Conservation (phyloP, 78 protist species). For the Bodo saltans region DNA sequence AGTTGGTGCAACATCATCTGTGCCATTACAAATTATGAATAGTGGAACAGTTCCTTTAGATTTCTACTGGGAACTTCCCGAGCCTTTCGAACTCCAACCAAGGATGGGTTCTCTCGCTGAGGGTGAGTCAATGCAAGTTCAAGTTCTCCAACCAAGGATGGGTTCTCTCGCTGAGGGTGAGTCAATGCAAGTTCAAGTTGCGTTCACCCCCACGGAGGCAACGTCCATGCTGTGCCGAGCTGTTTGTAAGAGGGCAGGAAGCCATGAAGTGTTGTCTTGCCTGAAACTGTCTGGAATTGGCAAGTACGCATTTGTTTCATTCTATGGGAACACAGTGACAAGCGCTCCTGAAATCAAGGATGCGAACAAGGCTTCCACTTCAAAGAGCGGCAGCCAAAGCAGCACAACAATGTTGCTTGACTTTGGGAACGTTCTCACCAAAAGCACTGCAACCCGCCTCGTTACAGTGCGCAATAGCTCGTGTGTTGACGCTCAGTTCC, state of each 20-base stretch:
- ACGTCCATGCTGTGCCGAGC: neutral
- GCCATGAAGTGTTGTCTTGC: neutral
- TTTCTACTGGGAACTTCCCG: slow-evolving; percentile 11
- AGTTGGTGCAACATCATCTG: neutral
- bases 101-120: neutral
- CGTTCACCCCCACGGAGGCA: slow-evolving; percentile 24
- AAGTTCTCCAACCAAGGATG: neutral
- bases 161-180: neutral
- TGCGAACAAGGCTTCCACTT: too few species aligned
- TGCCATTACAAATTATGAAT: neutral
- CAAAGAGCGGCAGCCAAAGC: too few species aligned
- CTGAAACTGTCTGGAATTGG: slow-evolving; percentile 7
- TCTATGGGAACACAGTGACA: too few species aligned
- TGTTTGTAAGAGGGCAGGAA: neutral
- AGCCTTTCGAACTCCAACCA: neutral
- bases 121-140: neutral
- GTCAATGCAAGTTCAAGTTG: neutral
- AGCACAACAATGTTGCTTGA: neutral
- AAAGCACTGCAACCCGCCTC: neutral
- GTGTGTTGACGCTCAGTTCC: neutral
- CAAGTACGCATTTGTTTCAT: slow-evolving; percentile 20
- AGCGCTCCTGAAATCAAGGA: too few species aligned
- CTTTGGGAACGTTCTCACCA: neutral
- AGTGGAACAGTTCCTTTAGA: neutral
- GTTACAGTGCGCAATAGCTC: neutral